phyloP scores from a whole-genome alignment of 2,329 filamentous ascomycete genomes.

The Ophiostoma ulmi region DNA sequence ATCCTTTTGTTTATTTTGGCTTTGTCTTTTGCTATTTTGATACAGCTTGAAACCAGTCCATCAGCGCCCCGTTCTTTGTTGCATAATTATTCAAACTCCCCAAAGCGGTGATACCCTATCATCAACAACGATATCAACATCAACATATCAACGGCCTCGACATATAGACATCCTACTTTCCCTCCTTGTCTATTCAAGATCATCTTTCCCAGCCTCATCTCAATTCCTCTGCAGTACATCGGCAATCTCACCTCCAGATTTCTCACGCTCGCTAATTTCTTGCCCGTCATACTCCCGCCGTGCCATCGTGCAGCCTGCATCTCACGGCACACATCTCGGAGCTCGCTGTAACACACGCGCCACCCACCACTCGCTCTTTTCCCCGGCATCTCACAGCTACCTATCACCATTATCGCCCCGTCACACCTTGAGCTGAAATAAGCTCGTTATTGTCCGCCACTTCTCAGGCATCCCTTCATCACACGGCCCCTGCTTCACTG shows the following conservation, averaged over 20 bases:
- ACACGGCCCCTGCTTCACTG: slow-evolving; percentile 5
- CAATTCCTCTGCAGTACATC: not conserved
- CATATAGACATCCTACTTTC: not conserved
- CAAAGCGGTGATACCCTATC: slow-evolving; percentile 1
- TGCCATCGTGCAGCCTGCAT: slow-evolving; percentile 7
- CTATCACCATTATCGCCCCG: not conserved
- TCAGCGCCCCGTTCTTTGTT: not conserved
- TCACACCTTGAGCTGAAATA: not conserved
- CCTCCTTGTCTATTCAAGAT: not conserved
- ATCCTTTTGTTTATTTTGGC: not conserved
- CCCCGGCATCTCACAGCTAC: not conserved
- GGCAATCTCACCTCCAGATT: not conserved
- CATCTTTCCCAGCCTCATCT: not conserved
- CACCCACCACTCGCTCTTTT: not conserved
- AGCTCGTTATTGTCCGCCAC: not conserved
- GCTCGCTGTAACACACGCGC: not conserved
- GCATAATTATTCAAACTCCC: not conserved
- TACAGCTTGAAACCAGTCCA: not conserved
- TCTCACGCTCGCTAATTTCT: not conserved
- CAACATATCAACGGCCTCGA: not conserved
- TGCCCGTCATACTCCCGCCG: not conserved
- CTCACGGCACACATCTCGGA: slow-evolving; percentile 3
- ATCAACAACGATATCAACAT: not conserved
- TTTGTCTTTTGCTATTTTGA: slow-evolving; percentile 13
- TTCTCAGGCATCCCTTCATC: not conserved